phyloP scores from a whole-genome alignment of 345 rosid species.

The Citropsis articulata region DNA sequence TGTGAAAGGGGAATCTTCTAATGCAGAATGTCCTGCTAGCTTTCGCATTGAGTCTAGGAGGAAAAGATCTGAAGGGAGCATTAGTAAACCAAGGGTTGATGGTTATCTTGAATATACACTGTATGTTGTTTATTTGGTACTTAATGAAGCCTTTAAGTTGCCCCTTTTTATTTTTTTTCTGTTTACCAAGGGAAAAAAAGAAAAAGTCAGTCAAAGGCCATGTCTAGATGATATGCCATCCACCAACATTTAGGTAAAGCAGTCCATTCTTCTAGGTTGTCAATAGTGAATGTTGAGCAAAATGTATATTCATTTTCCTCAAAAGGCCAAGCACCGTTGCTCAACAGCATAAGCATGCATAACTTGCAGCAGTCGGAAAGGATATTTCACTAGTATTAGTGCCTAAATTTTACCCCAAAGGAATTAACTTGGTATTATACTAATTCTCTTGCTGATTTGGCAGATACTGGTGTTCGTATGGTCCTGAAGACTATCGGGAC shows the following conservation, averaged over 20 bases:
- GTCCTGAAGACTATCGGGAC: constrained; percentile 55
- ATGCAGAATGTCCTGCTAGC: constrained; percentile 54
- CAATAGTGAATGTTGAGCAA: neutral
- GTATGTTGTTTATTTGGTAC: constrained; percentile 28
- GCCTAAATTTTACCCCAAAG: neutral
- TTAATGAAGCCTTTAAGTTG: neutral
- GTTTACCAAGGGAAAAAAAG: no score
- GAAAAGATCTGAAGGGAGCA: constrained; percentile 52
- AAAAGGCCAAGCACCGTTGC: neutral
- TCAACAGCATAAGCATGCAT: neutral
- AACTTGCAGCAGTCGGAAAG: neutral
- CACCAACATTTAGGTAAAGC: neutral
- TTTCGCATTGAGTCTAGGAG: constrained; percentile 58
- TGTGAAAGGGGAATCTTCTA: constrained; percentile 54
- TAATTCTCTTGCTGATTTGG: constrained; percentile 12
- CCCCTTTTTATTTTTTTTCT: neutral
- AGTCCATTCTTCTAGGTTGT: neutral
- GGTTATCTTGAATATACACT: constrained; percentile 58
- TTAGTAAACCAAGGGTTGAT: constrained; percentile 58
- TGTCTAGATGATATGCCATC: neutral
- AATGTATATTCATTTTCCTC: neutral
- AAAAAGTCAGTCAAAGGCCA: no score
- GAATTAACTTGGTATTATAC: constrained; percentile 2
- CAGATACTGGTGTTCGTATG: constrained; percentile 66
- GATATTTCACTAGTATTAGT: neutral